phyloP scores from a whole-genome alignment of 2,329 filamentous ascomycete genomes.

The Microcyclosporella mali region DNA sequence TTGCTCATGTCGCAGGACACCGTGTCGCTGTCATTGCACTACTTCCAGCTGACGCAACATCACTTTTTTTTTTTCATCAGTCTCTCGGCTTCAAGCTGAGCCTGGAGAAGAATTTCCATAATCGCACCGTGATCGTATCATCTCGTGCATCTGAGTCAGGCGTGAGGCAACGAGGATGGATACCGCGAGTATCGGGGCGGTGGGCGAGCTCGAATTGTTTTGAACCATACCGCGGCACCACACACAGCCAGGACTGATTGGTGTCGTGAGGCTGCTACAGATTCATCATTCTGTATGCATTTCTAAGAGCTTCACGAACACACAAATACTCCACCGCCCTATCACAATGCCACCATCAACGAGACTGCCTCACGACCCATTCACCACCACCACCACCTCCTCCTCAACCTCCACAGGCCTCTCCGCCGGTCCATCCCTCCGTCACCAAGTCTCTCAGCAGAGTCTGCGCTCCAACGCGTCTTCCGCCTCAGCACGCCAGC shows the following conservation, averaged over 20 bases:
- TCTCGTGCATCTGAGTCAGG: not conserved
- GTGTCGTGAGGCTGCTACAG: too few species aligned
- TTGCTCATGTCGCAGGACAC: conserved; percentile 10
- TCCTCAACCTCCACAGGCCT: too few species aligned
- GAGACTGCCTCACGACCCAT: conserved; percentile 17
- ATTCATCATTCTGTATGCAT: not conserved
- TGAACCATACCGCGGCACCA: not conserved
- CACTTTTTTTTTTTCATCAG: conserved; percentile 11
- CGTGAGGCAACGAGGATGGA: not conserved
- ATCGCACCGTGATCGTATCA: not conserved
- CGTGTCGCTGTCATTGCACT: conserved; percentile 12
- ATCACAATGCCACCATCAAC: not conserved
- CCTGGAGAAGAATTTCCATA: conserved; percentile 9
- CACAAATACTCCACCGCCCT: conserved; percentile 8
- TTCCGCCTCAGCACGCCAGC: conserved; percentile 21
- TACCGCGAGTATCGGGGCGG: too few species aligned
- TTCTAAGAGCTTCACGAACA: conserved; percentile 1
- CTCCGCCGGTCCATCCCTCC: conserved; percentile 9
- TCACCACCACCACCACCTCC: conserved; percentile 16
- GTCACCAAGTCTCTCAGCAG: conserved; percentile 18
- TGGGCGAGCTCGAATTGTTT: not conserved
- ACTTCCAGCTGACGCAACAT: conserved; percentile 10
- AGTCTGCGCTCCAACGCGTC: conserved; percentile 22
- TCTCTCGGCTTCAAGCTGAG: conserved; percentile 1
- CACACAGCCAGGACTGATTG: not conserved